Evolutionary conservation across 345 rosid genomes (phyloP).

Genomic region (Clausena lansium): DNA sequence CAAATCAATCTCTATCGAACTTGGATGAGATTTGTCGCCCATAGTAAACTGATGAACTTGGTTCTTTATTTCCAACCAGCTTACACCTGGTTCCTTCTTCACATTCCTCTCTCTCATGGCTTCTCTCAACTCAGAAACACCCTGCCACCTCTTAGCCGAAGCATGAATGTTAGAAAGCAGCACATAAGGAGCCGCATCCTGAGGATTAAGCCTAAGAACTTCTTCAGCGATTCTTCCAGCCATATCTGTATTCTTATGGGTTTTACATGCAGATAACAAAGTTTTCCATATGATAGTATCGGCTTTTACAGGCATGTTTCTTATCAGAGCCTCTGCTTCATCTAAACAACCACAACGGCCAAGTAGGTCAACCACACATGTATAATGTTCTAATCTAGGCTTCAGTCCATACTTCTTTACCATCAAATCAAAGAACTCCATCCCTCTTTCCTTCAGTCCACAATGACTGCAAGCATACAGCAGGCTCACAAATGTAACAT

Average conservation of each 20-base stretch:
- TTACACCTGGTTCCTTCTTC: conserved; percentile 77
- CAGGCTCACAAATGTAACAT: conserved; percentile 63
- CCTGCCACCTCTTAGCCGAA: conserved; percentile 58
- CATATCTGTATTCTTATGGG: conserved; percentile 54
- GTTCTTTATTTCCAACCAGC: conserved; percentile 74
- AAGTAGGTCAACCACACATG: conserved; percentile 71
- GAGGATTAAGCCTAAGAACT: conserved; percentile 55
- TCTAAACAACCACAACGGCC: conserved; percentile 63
- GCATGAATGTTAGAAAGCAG: conserved; percentile 70
- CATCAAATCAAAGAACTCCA: conserved; percentile 57
- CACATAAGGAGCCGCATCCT: conserved; percentile 66
- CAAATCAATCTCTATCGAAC: conserved; percentile 46
- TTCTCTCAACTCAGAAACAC: conserved; percentile 61
- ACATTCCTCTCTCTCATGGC: conserved; percentile 60
- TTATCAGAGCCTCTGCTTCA: conserved; percentile 62
- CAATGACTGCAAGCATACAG: conserved; percentile 83
- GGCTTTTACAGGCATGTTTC: conserved; percentile 60
- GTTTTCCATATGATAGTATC: conserved; percentile 77
- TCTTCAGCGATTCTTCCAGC: conserved; percentile 58
- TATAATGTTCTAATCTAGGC: conserved; percentile 59
- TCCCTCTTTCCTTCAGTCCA: conserved; percentile 69
- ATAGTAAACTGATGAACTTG: conserved; percentile 56
- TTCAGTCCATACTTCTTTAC: conserved; percentile 40
- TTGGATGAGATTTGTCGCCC: conserved; percentile 63
- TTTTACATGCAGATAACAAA: conserved; percentile 67